Evolutionary conservation across 495 filamentous ascomycete genomes (phyloP).

Genomic region (Hypoxylon subgilvum): DNA sequence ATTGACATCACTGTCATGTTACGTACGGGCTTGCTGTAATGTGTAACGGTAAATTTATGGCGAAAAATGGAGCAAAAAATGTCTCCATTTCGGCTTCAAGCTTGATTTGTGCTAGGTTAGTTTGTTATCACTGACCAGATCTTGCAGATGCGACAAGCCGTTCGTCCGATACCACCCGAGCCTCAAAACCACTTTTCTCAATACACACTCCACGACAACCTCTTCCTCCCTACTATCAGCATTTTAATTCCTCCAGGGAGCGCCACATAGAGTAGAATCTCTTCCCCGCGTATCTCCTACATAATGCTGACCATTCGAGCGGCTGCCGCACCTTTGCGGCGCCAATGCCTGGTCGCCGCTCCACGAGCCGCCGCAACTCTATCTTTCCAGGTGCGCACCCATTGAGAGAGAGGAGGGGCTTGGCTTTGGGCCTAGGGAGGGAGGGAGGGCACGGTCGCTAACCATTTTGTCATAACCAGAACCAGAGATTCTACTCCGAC

Average conservation of each 20-base stretch:
- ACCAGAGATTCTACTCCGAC: conserved; percentile 60
- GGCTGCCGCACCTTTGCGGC: conserved; percentile 58
- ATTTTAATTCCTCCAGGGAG: conserved; percentile 17
- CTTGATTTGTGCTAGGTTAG: conserved; percentile 2
- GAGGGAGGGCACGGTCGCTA: conserved; percentile 37
- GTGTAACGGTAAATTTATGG: conserved; percentile 28
- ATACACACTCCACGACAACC: conserved; percentile 15
- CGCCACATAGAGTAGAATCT: conserved; percentile 18
- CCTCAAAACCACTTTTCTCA: conserved; percentile 27
- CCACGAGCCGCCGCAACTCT: conserved; percentile 53
- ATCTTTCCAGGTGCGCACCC: conserved; percentile 53
- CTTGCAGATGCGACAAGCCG: conserved; percentile 37
- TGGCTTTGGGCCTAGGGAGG: conserved; percentile 47
- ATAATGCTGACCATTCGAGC: conserved; percentile 60
- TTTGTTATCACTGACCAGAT: conserved; percentile 42
- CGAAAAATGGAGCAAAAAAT: conserved; percentile 16
- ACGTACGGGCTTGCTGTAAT: conserved; percentile 9
- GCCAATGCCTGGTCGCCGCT: conserved; percentile 55
- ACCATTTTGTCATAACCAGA: conserved; percentile 37
- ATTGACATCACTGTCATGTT: not conserved
- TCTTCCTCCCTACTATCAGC: conserved; percentile 10
- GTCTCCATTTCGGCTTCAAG: conserved; percentile 32
- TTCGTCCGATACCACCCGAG: conserved; percentile 43
- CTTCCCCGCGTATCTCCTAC: conserved; percentile 30
- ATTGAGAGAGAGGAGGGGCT: conserved; percentile 50